Evolutionary conservation across 495 filamentous ascomycete species (phyloP).

Genomic region (Aspergillus steynii): DNA sequence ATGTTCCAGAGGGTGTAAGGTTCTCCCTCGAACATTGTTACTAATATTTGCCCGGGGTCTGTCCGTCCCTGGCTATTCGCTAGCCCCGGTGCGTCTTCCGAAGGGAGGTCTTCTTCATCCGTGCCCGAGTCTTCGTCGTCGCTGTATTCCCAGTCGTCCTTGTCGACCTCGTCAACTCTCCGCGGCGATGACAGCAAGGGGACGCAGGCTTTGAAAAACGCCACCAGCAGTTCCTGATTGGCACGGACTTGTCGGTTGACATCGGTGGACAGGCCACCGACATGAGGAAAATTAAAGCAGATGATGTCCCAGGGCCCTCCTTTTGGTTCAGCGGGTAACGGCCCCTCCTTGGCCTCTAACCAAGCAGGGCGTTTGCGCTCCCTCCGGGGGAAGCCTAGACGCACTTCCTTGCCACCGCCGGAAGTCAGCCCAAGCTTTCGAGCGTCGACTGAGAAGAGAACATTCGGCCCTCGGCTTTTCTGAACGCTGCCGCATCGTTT

Average conservation of each 20-base stretch:
- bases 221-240: slow-evolving; percentile 87
- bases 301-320: slow-evolving; percentile 68
- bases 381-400: slow-evolving; percentile 29
- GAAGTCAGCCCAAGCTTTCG: slow-evolving; percentile 58
- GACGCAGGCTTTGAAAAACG: slow-evolving; percentile 69
- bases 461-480: slow-evolving; percentile 29
- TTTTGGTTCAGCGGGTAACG: slow-evolving; percentile 6
- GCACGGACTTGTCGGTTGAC: slow-evolving; percentile 90
- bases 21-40: slow-evolving; percentile 88
- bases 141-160: slow-evolving; percentile 19
- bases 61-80: slow-evolving; percentile 23
- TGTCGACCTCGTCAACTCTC: slow-evolving; percentile 26
- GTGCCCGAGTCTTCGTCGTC: slow-evolving; percentile 14
- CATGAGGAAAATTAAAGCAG: slow-evolving; percentile 95
- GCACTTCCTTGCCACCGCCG: slow-evolving; percentile 45
- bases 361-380: slow-evolving; percentile 37
- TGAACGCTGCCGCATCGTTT: slow-evolving; percentile 4
- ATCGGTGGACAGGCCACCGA: slow-evolving; percentile 87
- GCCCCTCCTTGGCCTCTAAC: slow-evolving; percentile 20
- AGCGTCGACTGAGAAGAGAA: slow-evolving; percentile 75
- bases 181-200: slow-evolving; percentile 48
- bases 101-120: slow-evolving; percentile 17
- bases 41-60: slow-evolving; percentile 65
- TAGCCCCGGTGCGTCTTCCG: slow-evolving; percentile 2
- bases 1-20: slow-evolving; percentile 97